Evolutionary conservation across 352 stramenopile genomes (phyloP), one percentile per base, ranked within the genome.

Genomic region (Detonula confervacea): DNA sequence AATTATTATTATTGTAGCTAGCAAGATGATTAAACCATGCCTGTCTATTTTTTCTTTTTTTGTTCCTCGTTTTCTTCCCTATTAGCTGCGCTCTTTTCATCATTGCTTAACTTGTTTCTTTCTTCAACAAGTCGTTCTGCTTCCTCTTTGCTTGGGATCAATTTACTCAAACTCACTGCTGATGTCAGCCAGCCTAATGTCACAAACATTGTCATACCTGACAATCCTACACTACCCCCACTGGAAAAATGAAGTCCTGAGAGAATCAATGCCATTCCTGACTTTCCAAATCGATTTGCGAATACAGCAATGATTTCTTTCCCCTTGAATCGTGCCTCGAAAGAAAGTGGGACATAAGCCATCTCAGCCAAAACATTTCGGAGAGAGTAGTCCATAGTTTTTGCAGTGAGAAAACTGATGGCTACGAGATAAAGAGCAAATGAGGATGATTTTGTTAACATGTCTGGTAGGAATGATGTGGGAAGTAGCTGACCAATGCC

Each of bases 241-340:
- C 49, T 39, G 1, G 66, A 56, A 44, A 77, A 78, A 67, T 80
- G 65, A 20, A 77, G 52, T 20, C 62, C 74, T 11, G 80, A 88
- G 16, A 90, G 68, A 47, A 91, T 62, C 8, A 91, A 49, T 0
- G 83, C 86, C 67, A 86, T 89, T 24, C 85, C 88, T 1, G 75
- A 88, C 77, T 93, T 93, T 9, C 88, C 88, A 70, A 91, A 88
- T 37, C 88, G 69, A 72, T 89, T 92, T 0, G 81, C 85, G 73
- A 93, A 91, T 0, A 92, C 81, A 29, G 83, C 84, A 55, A 93
- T 87, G 0, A 91, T 82, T 83, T 93, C 86, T 60, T 93, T 93
- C 0, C 88, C 88, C 20, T 91, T 46, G 69, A 90, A 93, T 22
- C 88, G 64, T 65, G 55, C 82, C 66, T 93, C 86, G 78, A 88